Conservation (phyloP, 805 yeast genomes). For the Cyberlindnera xishuangbannaensis region DNA sequence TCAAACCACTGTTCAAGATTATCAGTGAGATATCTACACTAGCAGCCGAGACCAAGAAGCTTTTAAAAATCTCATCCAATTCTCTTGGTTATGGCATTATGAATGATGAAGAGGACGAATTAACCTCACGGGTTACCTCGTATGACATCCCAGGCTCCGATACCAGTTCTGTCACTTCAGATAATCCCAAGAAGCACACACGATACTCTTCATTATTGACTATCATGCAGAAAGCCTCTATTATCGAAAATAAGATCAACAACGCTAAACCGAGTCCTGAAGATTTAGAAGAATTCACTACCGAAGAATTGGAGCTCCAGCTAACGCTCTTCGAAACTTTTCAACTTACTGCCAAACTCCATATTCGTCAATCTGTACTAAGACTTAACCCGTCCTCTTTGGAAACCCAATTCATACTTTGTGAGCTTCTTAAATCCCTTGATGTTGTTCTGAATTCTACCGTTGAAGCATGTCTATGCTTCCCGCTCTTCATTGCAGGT, state of each 20-base stretch:
- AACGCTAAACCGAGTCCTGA: conserved; percentile 45
- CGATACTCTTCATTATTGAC: conserved; percentile 31
- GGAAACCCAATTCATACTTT: conserved; percentile 54
- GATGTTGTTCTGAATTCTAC: conserved; percentile 59
- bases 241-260: conserved; percentile 44
- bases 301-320: conserved; percentile 56
- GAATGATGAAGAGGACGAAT: conserved; percentile 20
- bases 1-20: conserved; percentile 58
- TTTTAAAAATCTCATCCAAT: conserved; percentile 25
- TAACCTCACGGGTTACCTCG: conserved; percentile 11
- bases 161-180: conserved; percentile 13
- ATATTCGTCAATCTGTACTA: conserved; percentile 59
- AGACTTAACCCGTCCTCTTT: conserved; percentile 54
- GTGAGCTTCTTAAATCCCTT: conserved; percentile 48
- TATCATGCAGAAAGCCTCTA: conserved; percentile 31
- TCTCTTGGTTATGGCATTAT: conserved; percentile 24
- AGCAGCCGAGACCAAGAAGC: conserved; percentile 44
- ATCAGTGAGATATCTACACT: conserved; percentile 65
- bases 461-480: conserved; percentile 66
- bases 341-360: conserved; percentile 63
- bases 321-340: conserved; percentile 66
- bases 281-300: conserved; percentile 34
- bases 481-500: conserved; percentile 77
- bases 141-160: conserved; percentile 21
- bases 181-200: conserved; percentile 20